phyloP scores from a whole-genome alignment of 2,329 filamentous ascomycete species.

The Triangularia verruculosa region DNA sequence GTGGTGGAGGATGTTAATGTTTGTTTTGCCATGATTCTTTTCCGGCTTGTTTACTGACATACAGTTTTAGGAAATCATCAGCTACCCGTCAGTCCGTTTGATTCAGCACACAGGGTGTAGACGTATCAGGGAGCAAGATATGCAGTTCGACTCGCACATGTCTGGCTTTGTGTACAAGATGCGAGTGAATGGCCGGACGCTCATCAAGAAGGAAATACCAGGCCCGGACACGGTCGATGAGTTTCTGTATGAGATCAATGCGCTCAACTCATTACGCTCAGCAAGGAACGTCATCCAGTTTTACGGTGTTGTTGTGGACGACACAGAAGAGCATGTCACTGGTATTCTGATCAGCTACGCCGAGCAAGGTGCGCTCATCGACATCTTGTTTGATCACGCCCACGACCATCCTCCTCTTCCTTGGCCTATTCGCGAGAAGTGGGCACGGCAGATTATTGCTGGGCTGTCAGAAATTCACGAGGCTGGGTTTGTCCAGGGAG shows the following conservation, averaged over 20 bases:
- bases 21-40: slow-evolving; percentile 27
- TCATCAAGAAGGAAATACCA: slow-evolving; percentile 98
- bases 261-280: slow-evolving; percentile 71
- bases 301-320: slow-evolving; percentile 83
- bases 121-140: slow-evolving; percentile 66
- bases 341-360: slow-evolving; percentile 88
- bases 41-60: slow-evolving; percentile 7
- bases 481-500: slow-evolving; percentile 92
- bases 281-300: slow-evolving; percentile 80
- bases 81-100: slow-evolving; percentile 71
- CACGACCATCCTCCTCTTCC: slow-evolving; percentile 45
- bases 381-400: slow-evolving; percentile 79
- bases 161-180: slow-evolving; percentile 98
- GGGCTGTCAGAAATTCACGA: slow-evolving; percentile 93
- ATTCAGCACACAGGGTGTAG: slow-evolving; percentile 69
- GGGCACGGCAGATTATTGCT: slow-evolving; percentile 87
- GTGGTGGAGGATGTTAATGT: slow-evolving; percentile 93
- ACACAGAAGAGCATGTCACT: slow-evolving; percentile 69
- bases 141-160: slow-evolving; percentile 86
- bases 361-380: slow-evolving; percentile 80
- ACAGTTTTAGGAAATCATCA: slow-evolving; percentile 70
- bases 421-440: slow-evolving; percentile 75
- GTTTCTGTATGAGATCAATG: slow-evolving; percentile 96
- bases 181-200: slow-evolving; percentile 59
- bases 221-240: slow-evolving; percentile 94